phyloP scores from a whole-genome alignment of 1,139 yeast species.

The Hyphopichia pseudoburtonii region DNA sequence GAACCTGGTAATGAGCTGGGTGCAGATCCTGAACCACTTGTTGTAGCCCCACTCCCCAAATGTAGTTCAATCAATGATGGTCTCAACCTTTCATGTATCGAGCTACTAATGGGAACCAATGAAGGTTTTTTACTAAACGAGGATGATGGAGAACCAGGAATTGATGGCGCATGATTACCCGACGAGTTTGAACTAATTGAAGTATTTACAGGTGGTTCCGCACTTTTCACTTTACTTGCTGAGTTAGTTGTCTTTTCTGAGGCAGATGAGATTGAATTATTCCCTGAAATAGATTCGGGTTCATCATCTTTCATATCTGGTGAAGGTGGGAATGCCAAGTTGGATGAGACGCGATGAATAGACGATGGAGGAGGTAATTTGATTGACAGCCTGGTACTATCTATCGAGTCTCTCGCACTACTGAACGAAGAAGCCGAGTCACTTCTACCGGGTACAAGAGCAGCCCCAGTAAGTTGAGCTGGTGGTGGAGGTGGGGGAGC shows the following conservation, averaged over 20 bases:
- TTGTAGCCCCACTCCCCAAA: conserved; percentile 11
- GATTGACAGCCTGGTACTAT: conserved; percentile 10
- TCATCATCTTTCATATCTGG: conserved; percentile 7
- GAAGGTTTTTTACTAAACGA: conserved; percentile 18
- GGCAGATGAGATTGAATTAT: conserved; percentile 4
- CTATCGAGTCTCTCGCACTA: conserved; percentile 7
- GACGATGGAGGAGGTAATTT: conserved; percentile 21
- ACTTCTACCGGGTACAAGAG: conserved; percentile 7
- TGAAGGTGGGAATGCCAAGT: conserved; percentile 8
- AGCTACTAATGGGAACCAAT: conserved; percentile 15
- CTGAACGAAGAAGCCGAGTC: conserved; percentile 8
- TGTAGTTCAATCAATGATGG: conserved; percentile 47
- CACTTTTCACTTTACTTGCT: neutral
- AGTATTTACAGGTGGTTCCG: neutral
- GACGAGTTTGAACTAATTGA: neutral
- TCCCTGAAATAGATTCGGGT: neutral
- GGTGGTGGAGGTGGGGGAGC: conserved; percentile 6
- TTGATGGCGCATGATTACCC: too few relatives aligned
- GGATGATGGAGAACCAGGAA: conserved; percentile 13
- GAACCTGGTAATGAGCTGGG: conserved; percentile 1
- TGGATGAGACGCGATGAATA: conserved; percentile 12
- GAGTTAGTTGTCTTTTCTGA: neutral
- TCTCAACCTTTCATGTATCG: conserved; percentile 33
- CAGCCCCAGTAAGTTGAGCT: conserved; percentile 4
- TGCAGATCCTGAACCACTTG: neutral